Base-by-base conservation (phyloP, 257 asterid species). In the Rubia yunnanensis region DNA sequence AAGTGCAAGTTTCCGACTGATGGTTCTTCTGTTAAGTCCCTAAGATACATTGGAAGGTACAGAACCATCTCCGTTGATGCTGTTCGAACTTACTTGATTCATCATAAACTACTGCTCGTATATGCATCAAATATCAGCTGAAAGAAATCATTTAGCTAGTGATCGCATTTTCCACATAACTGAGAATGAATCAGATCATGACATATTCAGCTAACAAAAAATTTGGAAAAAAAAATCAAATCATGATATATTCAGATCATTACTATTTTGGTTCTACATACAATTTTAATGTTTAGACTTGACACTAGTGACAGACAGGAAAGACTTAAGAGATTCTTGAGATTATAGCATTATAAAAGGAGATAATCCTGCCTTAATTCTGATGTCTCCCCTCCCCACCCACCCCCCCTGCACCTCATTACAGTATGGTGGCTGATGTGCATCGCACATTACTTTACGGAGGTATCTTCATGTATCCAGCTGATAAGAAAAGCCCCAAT, bases 391-490 rank as follows among this genome's bases (percentile, higher is more conserved):
- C n/a, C n/a, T n/a, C n/a, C n/a, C n/a, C 5, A 1, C n/a, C 17
- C 5, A 15, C 54, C 30, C 2, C 63, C n/a, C 38, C 15, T 44
- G 57, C 22, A 41, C 48, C 20, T 62, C 46, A 30, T 70, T 65
- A 55, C 83, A 94, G 99, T 71, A 94, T 94, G 97, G 99, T 94
- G 8, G 99, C 99, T 53, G 99, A 90, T 90, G 99, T 94, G 14
- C 99, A 94, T 76, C 97, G 97, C 53, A 94, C 99, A 20, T 79
- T 94, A 74, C 91, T 94, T n/a, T 94, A 94, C 60, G 99, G 99
- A 57, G 99, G 99, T 74, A 78, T 94, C 64, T 94, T 94, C 78
- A 38, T 94, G 94, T 94, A 94, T 83, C 99, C 99, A 1, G 96
- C 87, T 52, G 99, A 94, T 72, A 90, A 94, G 95, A 94, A 90